Conservation (phyloP, 371 early-diverging fungal genomes). For the Blakeslea trispora region DNA sequence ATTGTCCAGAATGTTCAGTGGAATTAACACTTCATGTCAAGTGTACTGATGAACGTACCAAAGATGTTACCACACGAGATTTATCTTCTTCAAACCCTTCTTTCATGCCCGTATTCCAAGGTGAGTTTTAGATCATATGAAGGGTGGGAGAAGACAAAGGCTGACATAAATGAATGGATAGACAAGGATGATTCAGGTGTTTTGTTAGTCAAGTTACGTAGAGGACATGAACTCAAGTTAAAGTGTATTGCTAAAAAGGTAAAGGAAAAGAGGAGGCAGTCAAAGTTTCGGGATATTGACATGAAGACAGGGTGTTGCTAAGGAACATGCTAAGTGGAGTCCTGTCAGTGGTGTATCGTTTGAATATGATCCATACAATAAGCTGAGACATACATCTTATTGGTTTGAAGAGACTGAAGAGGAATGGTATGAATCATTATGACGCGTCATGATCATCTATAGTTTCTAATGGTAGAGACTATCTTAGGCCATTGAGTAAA, state of each 20-base stretch:
- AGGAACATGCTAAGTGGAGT: slow-evolving; percentile 99
- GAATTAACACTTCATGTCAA: slow-evolving; percentile 84
- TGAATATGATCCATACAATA: slow-evolving; percentile 98
- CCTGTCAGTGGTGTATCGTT: slow-evolving; percentile 94
- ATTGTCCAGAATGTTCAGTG: slow-evolving; percentile 92
- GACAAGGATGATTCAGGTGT: slow-evolving; percentile 78
- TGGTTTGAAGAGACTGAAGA: slow-evolving; percentile 92
- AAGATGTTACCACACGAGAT: slow-evolving; percentile 84
- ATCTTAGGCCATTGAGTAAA: slow-evolving; percentile 66
- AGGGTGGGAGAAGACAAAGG: background rate
- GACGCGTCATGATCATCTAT: no score
- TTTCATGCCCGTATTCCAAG: slow-evolving; percentile 77
- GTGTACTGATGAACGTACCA: slow-evolving; percentile 76
- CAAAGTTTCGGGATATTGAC: background rate
- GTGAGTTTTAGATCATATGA: slow-evolving; percentile 27
- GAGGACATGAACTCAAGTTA: slow-evolving; percentile 90
- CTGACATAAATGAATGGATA: no score
- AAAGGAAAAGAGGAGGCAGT: background rate
- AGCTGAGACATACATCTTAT: slow-evolving; percentile 87
- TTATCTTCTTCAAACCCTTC: slow-evolving; percentile 77
- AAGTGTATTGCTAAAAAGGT: slow-evolving; percentile 86
- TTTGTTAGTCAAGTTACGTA: slow-evolving; percentile 88
- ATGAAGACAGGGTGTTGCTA: slow-evolving; percentile 82
- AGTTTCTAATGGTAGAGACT: background rate
- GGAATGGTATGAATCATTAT: slow-evolving; percentile 71